Evolutionary conservation across 345 rosid species (phyloP).

Genomic region (Populus tremula): DNA sequence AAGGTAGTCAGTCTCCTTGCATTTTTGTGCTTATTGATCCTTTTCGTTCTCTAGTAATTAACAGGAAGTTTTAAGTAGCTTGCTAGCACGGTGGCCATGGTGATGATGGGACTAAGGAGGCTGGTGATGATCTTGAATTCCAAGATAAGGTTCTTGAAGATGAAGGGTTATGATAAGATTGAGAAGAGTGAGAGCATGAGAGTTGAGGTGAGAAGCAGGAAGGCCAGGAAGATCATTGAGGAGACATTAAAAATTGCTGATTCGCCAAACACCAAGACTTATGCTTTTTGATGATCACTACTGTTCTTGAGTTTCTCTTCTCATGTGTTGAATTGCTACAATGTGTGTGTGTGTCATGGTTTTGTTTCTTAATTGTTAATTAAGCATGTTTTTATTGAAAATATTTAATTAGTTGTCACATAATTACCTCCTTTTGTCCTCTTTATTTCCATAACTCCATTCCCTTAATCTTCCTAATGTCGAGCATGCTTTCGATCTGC

Average conservation of each 20-base stretch:
- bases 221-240: constrained; percentile 70
- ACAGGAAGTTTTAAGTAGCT: neutral
- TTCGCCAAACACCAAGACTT: constrained; percentile 57
- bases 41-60: neutral
- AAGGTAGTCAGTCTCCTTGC: neutral
- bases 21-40: neutral
- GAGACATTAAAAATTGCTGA: constrained; percentile 72
- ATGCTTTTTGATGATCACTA: constrained; percentile 40
- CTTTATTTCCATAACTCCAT: too few relatives aligned
- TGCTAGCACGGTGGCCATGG: constrained; percentile 5
- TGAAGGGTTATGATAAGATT: constrained; percentile 62
- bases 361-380: too few relatives aligned
- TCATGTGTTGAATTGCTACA: neutral
- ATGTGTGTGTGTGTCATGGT: too few relatives aligned
- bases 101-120: constrained; percentile 59
- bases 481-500: too few relatives aligned
- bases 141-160: constrained; percentile 58
- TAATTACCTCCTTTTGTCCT: too few relatives aligned
- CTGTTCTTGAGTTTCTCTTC: neutral
- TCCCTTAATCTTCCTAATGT: too few relatives aligned
- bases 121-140: constrained; percentile 59
- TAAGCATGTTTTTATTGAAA: too few relatives aligned
- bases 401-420: too few relatives aligned
- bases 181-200: constrained; percentile 98
- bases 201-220: constrained; percentile 75